Evolutionary conservation across 1,284 basidiomycete species (phyloP).

Genomic region (Sanghuangporus baumii): DNA sequence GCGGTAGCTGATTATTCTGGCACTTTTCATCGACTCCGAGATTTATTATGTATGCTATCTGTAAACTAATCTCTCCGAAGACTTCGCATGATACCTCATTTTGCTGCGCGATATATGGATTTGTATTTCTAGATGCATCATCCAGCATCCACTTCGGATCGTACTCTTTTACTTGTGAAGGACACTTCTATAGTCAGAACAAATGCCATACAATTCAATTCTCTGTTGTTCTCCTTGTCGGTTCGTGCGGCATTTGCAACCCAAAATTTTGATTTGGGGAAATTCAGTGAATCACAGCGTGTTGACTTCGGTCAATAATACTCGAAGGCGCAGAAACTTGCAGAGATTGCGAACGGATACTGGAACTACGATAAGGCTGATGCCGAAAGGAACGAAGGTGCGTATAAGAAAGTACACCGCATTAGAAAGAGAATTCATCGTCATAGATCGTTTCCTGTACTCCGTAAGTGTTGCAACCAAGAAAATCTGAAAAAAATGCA

Average conservation of each 20-base stretch:
- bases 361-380: neutral
- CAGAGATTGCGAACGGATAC: too few relatives aligned
- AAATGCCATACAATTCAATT: too few relatives aligned
- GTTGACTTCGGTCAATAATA: too few relatives aligned
- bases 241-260: too few relatives aligned
- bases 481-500: neutral
- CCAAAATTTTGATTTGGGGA: too few relatives aligned
- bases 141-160: neutral
- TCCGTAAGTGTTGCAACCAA: neutral
- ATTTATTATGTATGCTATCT: neutral
- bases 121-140: neutral
- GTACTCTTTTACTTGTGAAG: neutral
- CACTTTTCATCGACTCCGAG: neutral
- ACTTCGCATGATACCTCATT: neutral
- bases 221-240: too few relatives aligned
- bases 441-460: conserved; percentile 8
- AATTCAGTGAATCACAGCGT: too few relatives aligned
- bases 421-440: conserved; percentile 12
- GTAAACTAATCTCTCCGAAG: neutral
- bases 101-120: neutral
- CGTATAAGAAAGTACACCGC: too few relatives aligned
- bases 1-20: conserved; percentile 19
- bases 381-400: neutral
- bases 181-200: too few relatives aligned
- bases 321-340: too few relatives aligned